Evolutionary conservation across 2,329 filamentous ascomycete species (phyloP), one percentile per base, ranked within the genome.

Genomic region (Penicillium sp.): DNA sequence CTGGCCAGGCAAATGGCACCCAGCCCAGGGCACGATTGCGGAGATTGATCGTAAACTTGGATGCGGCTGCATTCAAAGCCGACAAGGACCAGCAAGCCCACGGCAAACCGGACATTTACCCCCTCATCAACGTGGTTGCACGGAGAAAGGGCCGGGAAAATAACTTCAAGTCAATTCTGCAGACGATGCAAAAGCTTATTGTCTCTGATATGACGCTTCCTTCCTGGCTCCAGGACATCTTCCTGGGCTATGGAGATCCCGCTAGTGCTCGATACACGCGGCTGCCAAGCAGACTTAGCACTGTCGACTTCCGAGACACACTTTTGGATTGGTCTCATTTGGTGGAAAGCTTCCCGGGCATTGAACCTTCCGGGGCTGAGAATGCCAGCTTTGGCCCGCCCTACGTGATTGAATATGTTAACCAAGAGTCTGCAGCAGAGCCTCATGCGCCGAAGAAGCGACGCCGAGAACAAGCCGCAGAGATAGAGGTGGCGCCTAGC

Each of bases 281-380:
- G 50, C 78, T 99, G 17, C 78, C 89, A 1, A 94, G 91, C 72
- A 84, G 87, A 58, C 81, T 96, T 62, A 86, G 86, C 67, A 90
- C 84, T 55, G 80, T 99, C 53, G 92, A 99, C 73, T 97, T 92
- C 72, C 84, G 92, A 55, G 95, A 99, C 71, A 97, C 94, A 0
- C 97, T 99, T 72, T 76, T 97, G 58, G 87, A 97, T 76, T 97
- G 93, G 93, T 87, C 95, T 67, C 95, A 99, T 79, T 81, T 99
- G 37, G 83, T 93, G 43, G 91, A 94, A 73, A 94, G 91, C 70
- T 83, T 96, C 60, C 90, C 92, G n/a, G 91, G 90, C 23, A 84
- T 97, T 57, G 91, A 96, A 71, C 89, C 91, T 37, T 85, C 87
- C 35, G 87, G 89, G 43, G 85, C 88, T 60, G 85, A 86, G 27